These are phyloP conservation scores for Micractinium sp. DNA, from an alignment of 139 green algal species.

Conservation along the genomic window DNA sequence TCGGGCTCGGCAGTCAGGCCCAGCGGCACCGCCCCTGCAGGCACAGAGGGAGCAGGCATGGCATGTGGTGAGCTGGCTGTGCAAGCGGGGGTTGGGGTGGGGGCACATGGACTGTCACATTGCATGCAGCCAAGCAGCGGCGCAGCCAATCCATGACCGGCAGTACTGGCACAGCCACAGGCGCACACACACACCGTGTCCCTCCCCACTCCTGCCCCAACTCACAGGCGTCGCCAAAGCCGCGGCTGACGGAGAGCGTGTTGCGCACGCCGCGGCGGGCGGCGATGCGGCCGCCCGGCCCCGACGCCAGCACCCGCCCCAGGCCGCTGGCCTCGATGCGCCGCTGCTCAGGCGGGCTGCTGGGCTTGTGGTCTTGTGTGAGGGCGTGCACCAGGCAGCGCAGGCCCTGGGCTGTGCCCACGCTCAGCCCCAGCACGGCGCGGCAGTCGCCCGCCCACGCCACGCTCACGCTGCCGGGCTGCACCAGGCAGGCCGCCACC, in stretches of 20 bases:
- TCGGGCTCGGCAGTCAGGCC: conserved; percentile 17
- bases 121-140: too few species aligned
- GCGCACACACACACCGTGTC: too few species aligned
- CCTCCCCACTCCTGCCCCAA: neutral
- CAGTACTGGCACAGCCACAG: too few species aligned
- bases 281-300: neutral
- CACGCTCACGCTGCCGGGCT: conserved; percentile 35
- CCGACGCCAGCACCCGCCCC: neutral
- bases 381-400: conserved; percentile 34
- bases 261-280: neutral
- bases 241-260: conserved; percentile 10
- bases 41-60: too few species aligned
- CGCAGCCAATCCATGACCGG: too few species aligned
- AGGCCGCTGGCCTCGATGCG: neutral
- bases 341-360: conserved; percentile 49
- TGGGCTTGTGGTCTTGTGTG: conserved; percentile 67
- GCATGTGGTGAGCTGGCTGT: too few species aligned
- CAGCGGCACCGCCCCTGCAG: conserved; percentile 26
- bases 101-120: too few species aligned
- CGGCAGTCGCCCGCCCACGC: conserved; percentile 68
- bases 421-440: conserved; percentile 51
- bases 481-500: neutral
- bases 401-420: neutral
- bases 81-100: too few species aligned
- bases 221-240: conserved; percentile 23